A percentile compares a stretch with the other conserved stretches of the same genome.
Evolutionary conservation across 495 filamentous ascomycete genomes (phyloP).

Genomic region (Neurospora tetrasperma): DNA sequence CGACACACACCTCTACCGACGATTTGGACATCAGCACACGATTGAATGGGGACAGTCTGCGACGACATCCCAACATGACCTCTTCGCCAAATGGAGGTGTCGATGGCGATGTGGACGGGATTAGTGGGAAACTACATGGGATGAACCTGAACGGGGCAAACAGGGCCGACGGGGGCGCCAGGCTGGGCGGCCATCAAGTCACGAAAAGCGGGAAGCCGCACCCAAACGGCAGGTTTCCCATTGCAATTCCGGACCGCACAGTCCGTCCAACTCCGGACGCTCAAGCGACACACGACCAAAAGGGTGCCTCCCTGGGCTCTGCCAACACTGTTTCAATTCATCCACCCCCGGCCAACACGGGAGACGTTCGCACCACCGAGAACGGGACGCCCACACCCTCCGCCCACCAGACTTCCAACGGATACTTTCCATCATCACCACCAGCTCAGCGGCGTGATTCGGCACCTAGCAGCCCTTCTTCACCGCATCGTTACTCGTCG

Average conservation of each 20-base stretch:
- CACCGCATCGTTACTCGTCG: slow-evolving; percentile 63
- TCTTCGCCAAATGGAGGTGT: slow-evolving; percentile 13
- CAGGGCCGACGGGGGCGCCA: neutral
- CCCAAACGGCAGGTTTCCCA: slow-evolving; percentile 8
- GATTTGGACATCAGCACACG: slow-evolving; percentile 17
- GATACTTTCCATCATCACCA: neutral
- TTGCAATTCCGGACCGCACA: slow-evolving; percentile 12
- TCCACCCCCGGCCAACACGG: slow-evolving; percentile 20
- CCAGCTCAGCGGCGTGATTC: neutral
- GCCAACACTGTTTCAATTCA: slow-evolving; percentile 19
- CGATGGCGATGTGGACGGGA: slow-evolving; percentile 9
- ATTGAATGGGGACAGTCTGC: slow-evolving; percentile 11
- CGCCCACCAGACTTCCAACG: slow-evolving; percentile 7
- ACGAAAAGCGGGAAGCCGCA: slow-evolving; percentile 10
- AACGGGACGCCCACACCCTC: slow-evolving; percentile 11
- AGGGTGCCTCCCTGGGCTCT: slow-evolving; percentile 24
- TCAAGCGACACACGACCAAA: neutral
- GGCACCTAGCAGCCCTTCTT: slow-evolving; percentile 3
- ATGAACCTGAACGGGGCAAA: neutral
- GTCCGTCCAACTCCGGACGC: neutral
- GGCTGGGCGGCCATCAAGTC: neutral
- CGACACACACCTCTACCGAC: slow-evolving; percentile 20
- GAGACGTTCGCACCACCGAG: slow-evolving; percentile 23
- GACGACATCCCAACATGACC: slow-evolving; percentile 19
- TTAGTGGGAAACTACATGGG: slow-evolving; percentile 1